Conservation (phyloP, 2,329 filamentous ascomycete genomes). For the Arthroderma sp. region DNA sequence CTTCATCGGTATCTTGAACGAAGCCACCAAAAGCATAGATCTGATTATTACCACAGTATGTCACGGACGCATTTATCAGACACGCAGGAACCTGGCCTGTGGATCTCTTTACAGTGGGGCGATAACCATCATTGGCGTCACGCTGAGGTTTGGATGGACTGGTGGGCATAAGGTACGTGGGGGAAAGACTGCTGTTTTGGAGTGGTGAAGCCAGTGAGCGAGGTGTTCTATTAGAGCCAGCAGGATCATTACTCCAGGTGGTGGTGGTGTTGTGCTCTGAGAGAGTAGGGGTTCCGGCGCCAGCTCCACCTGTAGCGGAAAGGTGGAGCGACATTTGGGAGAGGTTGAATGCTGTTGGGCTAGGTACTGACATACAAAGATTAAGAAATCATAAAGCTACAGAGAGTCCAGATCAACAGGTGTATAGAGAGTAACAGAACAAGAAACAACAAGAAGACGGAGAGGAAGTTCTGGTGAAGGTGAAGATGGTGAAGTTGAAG, state of each 20-base stretch:
- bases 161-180: conserved; percentile 84
- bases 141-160: conserved; percentile 57
- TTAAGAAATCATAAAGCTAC: too few relatives aligned
- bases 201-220: conserved; percentile 17
- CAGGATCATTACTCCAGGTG: conserved; percentile 1
- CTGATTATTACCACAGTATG: conserved; percentile 94
- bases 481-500: background rate
- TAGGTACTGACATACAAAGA: too few relatives aligned
- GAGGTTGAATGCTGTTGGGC: background rate
- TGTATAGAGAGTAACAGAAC: too few relatives aligned
- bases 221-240: conserved; percentile 1
- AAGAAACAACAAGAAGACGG: too few relatives aligned
- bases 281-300: background rate
- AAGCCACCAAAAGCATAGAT: conserved; percentile 98
- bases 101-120: conserved; percentile 68
- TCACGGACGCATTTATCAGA: conserved; percentile 94
- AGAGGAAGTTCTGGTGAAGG: too few relatives aligned
- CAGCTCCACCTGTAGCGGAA: background rate
- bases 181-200: conserved; percentile 37
- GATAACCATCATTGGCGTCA: conserved; percentile 58
- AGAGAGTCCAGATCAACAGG: too few relatives aligned
- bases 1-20: conserved; percentile 96
- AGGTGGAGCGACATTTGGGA: conserved; percentile 1
- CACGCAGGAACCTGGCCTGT: conserved; percentile 76
- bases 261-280: conserved; percentile 1